Conservation (phyloP, 768 basidiomycete species). For the Peribolospora baueri region DNA sequence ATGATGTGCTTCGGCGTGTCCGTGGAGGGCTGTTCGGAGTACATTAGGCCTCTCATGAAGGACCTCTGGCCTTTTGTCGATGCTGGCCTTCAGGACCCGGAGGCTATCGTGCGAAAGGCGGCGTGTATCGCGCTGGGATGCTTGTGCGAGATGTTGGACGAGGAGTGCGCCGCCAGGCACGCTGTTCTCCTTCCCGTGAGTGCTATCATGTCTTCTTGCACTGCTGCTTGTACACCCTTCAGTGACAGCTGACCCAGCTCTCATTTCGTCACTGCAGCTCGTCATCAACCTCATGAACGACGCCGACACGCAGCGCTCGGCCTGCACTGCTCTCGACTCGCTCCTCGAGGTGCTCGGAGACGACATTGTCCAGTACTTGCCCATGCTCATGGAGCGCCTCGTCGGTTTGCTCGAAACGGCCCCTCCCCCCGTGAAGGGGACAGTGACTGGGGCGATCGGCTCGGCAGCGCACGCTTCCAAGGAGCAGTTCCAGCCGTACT, state of each 20-base stretch:
- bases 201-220: neutral
- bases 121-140: constrained; percentile 90
- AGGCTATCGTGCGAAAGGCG: constrained; percentile 71
- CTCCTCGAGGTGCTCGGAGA: constrained; percentile 74
- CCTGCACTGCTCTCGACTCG: constrained; percentile 92
- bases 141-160: constrained; percentile 89
- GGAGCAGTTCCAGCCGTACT: constrained; percentile 74
- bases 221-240: neutral
- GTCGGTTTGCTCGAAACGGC: constrained; percentile 63
- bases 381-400: constrained; percentile 82
- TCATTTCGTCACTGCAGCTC: constrained; percentile 25
- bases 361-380: constrained; percentile 73
- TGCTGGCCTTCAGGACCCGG: constrained; percentile 56
- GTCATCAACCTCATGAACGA: constrained; percentile 82
- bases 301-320: constrained; percentile 58
- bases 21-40: constrained; percentile 95
- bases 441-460: constrained; percentile 91
- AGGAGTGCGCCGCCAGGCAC: constrained; percentile 69
- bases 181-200: constrained; percentile 50
- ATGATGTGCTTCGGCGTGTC: constrained; percentile 86
- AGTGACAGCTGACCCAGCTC: neutral
- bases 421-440: constrained; percentile 65
- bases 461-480: constrained; percentile 93
- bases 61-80: constrained; percentile 89
- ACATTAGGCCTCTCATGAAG: constrained; percentile 73